A percentile compares a stretch with the other conserved stretches of the same genome.
Evolutionary conservation across 371 early-diverging fungal genomes (phyloP).

Genomic region (Rhizomucor pusillus): DNA sequence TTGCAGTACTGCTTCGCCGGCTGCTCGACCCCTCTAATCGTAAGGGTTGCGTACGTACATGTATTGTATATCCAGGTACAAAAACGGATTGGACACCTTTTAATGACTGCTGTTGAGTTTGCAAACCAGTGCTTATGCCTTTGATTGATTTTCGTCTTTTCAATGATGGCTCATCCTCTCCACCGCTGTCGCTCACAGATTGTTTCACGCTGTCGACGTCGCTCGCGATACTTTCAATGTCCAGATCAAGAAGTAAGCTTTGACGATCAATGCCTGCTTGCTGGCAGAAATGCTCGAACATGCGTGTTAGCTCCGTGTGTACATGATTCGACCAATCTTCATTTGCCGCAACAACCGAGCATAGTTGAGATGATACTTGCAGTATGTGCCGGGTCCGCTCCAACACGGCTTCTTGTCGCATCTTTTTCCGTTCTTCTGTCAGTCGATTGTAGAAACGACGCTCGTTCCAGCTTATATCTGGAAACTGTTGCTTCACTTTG

Average conservation of each 20-base stretch:
- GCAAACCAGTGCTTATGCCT: too few species aligned
- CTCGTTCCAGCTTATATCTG: constrained; percentile 61
- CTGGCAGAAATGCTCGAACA: constrained; percentile 36
- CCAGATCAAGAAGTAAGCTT: constrained; percentile 15
- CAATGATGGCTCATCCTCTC: too few species aligned
- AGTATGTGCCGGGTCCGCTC: constrained; percentile 39
- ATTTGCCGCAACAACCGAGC: constrained; percentile 37
- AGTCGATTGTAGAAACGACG: constrained; percentile 64
- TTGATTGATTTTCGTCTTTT: too few species aligned
- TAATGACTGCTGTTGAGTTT: too few species aligned
- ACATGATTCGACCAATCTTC: constrained; percentile 38
- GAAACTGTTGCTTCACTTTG: constrained; percentile 50
- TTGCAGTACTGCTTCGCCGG: too few species aligned
- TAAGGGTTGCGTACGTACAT: too few species aligned
- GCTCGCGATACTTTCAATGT: too few species aligned
- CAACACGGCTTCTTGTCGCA: constrained; percentile 45
- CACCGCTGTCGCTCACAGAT: too few species aligned
- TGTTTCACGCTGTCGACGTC: too few species aligned
- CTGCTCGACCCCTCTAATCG: too few species aligned
- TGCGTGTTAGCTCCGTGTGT: constrained; percentile 20
- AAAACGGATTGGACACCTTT: too few species aligned
- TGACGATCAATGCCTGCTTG: constrained; percentile 47
- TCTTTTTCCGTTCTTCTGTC: constrained; percentile 60
- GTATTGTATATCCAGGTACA: too few species aligned
- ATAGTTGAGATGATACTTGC: constrained; percentile 29